A percentile compares a stretch with the other conserved stretches of the same genome.
Conservation (phyloP, 352 stramenopile species). For the Phytophthora fragariae region DNA sequence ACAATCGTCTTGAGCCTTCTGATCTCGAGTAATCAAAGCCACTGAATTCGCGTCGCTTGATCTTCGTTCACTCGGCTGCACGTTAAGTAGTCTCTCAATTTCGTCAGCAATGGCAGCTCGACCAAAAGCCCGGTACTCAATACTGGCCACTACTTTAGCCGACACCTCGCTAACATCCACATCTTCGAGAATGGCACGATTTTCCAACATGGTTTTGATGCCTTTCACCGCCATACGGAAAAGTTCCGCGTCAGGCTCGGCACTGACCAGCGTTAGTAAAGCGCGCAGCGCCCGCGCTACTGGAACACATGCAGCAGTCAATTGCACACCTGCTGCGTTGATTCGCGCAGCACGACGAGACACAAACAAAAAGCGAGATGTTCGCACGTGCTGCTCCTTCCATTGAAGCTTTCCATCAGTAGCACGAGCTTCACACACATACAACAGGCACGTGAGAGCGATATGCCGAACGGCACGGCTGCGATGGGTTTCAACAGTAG, state of each 20-base stretch:
- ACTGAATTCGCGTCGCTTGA: constrained; percentile 9
- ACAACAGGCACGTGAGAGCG: constrained; percentile 73
- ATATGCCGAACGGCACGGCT: constrained; percentile 63
- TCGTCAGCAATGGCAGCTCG: constrained; percentile 76
- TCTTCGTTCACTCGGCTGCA: constrained; percentile 18
- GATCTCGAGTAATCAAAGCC: constrained; percentile 16
- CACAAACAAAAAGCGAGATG: constrained; percentile 83
- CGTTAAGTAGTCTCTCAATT: constrained; percentile 42
- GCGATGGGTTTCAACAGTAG: constrained; percentile 70
- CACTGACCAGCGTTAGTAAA: constrained; percentile 79
- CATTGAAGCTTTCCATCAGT: constrained; percentile 72
- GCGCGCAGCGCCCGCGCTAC: constrained; percentile 67
- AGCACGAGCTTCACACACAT: constrained; percentile 71
- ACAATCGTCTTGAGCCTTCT: constrained; percentile 23
- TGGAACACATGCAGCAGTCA: constrained; percentile 61
- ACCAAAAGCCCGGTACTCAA: constrained; percentile 86
- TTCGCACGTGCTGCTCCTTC: constrained; percentile 65
- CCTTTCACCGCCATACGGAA: constrained; percentile 83
- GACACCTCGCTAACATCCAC: constrained; percentile 87
- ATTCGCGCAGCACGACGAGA: constrained; percentile 49
- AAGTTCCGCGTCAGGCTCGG: constrained; percentile 66
- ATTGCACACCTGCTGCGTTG: constrained; percentile 27
- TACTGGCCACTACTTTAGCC: constrained; percentile 82
- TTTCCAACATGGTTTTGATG: constrained; percentile 81
- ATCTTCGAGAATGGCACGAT: constrained; percentile 79